Conservation (phyloP, 768 basidiomycete genomes). For the Suillus subluteus region DNA sequence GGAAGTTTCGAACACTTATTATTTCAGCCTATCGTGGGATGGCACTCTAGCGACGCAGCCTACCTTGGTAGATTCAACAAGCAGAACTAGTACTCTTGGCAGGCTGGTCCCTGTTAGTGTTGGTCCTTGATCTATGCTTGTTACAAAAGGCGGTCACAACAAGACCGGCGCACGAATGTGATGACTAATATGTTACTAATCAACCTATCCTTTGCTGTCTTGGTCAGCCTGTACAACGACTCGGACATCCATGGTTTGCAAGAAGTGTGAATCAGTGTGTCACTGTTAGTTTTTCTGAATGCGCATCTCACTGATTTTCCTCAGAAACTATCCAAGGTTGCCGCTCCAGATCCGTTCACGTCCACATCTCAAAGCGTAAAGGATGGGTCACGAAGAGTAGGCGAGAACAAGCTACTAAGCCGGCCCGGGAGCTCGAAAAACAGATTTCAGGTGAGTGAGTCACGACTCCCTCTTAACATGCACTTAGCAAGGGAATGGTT, state of each 20-base stretch:
- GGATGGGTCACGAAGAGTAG: constrained; percentile 78
- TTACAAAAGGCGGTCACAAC: not conserved
- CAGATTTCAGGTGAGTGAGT: constrained; percentile 66
- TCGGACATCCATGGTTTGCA: constrained; percentile 71
- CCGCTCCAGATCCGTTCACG: constrained; percentile 86
- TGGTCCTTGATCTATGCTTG: not conserved
- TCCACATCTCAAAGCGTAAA: constrained; percentile 75
- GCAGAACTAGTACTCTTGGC: not conserved
- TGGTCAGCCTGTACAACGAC: constrained; percentile 6
- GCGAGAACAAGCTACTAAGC: constrained; percentile 81
- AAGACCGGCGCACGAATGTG: not conserved
- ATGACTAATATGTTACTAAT: constrained; percentile 6
- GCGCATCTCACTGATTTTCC: constrained; percentile 2
- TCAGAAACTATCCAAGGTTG: constrained; percentile 89
- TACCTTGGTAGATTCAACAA: constrained; percentile 16
- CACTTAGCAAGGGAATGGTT: constrained; percentile 8
- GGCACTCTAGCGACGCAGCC: not conserved
- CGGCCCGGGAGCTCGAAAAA: constrained; percentile 75
- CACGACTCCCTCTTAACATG: constrained; percentile 17
- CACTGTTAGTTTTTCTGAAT: constrained; percentile 18
- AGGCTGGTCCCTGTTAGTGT: not conserved
- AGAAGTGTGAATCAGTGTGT: constrained; percentile 78
- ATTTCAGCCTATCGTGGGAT: constrained; percentile 9
- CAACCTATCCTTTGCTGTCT: not conserved
- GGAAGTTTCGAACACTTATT: constrained; percentile 9